phyloP scores from a whole-genome alignment of 2,329 filamentous ascomycete genomes.

The Gliomastix tumulicola region DNA sequence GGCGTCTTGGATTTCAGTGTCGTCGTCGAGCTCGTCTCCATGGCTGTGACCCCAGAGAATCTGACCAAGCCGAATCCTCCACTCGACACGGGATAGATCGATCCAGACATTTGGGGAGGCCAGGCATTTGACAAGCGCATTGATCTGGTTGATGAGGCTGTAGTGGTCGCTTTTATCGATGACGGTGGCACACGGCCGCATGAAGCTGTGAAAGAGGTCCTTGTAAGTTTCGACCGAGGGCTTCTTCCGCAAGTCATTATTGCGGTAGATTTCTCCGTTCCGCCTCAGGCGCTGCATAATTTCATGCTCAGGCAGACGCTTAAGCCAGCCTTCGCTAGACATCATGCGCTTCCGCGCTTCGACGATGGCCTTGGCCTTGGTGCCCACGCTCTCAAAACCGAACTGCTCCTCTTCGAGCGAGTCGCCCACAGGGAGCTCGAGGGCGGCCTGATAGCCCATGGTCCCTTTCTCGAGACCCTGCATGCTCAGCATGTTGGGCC shows the following conservation, averaged over 20 bases:
- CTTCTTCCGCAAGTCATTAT: constrained; percentile 41
- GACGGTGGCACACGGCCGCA: constrained; percentile 48
- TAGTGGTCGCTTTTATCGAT: constrained; percentile 53
- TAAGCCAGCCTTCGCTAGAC: constrained; percentile 43
- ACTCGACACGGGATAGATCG: constrained; percentile 68
- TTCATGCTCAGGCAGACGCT: constrained; percentile 47
- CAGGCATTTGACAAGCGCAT: constrained; percentile 59
- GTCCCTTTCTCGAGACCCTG: constrained; percentile 66
- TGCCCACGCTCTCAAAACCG: constrained; percentile 48
- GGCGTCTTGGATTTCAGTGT: constrained; percentile 41
- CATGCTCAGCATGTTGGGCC: constrained; percentile 67
- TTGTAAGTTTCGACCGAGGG: constrained; percentile 53
- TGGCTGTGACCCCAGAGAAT: constrained; percentile 56
- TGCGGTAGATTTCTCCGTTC: constrained; percentile 48
- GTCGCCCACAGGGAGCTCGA: constrained; percentile 60
- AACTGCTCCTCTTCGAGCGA: constrained; percentile 56
- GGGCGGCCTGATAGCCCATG: constrained; percentile 60
- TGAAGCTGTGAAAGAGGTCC: constrained; percentile 52
- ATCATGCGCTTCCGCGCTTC: constrained; percentile 53
- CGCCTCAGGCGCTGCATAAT: constrained; percentile 53
- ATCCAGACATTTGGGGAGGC: constrained; percentile 63
- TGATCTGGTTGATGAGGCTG: constrained; percentile 63
- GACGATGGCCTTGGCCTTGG: constrained; percentile 45
- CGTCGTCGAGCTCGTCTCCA: constrained; percentile 46
- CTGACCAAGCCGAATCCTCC: constrained; percentile 67